Base-by-base conservation (phyloP, 768 basidiomycete genomes). In the Cyathus striatus region DNA sequence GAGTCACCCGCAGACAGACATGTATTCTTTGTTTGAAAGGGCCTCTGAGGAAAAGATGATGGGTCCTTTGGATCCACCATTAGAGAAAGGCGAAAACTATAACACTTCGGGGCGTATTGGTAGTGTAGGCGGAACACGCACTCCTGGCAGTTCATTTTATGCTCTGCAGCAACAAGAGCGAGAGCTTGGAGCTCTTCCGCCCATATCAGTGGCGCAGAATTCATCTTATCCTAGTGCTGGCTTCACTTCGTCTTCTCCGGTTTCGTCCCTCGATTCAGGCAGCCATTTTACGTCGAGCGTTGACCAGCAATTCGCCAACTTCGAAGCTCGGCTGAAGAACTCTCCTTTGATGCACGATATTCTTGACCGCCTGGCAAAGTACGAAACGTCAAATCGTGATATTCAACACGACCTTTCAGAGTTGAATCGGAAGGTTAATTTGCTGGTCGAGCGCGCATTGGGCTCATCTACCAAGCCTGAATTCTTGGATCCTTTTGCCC, bases 401-500 rank as follows among this genome's bases (percentile, higher is more conserved):
- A 79, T 91, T 33, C 85, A 86, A 51, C 76, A 79, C 6, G 83
- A 89, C 52, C 68, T 92, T 30, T 69, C 69, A 9, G 86, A 89
- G 51, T 71, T 92, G 37, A 78, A 82, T 49, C 81, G 79, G 57
- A 92, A 91, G 65, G 77, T 91, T 46, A 79, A 83, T 55, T 53
- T 89, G 13, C 70, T 92, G 42, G 67, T 91, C 22, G 87, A 90
- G 47, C 78, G 83, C 21, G 74, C 79, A 9, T 57, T 86, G 41
- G 68, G 64, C 35, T 51, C 59, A 24, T 53, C 55, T 22, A 51
- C 60, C 12, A 75, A 80, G 44, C 83, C 84, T n/a, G 87, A 89
- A 51, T 90, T 90, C 70, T 84, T 85, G 56, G 81, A 90, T 55
- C 88, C 88, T 0, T 90, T 90, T 54, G 79, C 86, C 23, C 56